phyloP scores from a whole-genome alignment of 306 rosid species.

The Quercus aquifolioides region DNA sequence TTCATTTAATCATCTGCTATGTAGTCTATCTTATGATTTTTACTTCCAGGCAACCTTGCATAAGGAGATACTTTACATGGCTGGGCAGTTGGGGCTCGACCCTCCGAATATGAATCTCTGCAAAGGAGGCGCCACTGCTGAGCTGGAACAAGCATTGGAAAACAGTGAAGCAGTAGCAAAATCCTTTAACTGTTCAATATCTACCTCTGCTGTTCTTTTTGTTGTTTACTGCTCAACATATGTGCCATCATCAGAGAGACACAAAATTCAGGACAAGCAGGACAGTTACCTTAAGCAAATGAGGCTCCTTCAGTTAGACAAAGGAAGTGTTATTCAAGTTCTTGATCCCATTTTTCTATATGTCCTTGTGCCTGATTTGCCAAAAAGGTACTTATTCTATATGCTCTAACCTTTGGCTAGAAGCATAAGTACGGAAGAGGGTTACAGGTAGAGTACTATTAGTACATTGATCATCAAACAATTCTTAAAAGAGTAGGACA shows the following conservation, averaged over 20 bases:
- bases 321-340: slow-evolving; percentile 26
- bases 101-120: slow-evolving; percentile 89
- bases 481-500: not conserved
- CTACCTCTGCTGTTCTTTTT: slow-evolving; percentile 58
- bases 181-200: slow-evolving; percentile 71
- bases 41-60: slow-evolving; percentile 82
- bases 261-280: slow-evolving; percentile 48
- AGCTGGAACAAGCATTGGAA: slow-evolving; percentile 73
- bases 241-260: slow-evolving; percentile 44
- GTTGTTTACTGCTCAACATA: slow-evolving; percentile 68
- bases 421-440: not conserved
- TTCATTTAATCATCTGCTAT: slow-evolving; percentile 1
- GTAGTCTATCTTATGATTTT: slow-evolving; percentile 10
- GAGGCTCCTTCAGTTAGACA: slow-evolving; percentile 36
- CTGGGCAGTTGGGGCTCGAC: slow-evolving; percentile 93
- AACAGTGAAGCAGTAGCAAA: slow-evolving; percentile 94
- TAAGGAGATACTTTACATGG: slow-evolving; percentile 88
- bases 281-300: slow-evolving; percentile 50
- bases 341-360: slow-evolving; percentile 60
- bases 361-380: slow-evolving; percentile 80
- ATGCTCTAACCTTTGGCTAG: not conserved
- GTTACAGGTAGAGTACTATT: not conserved
- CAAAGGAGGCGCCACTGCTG: slow-evolving; percentile 59
- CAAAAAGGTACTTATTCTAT: slow-evolving; percentile 58
- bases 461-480: not conserved